Evolutionary conservation across 2,329 filamentous ascomycete genomes (phyloP), one percentile per base, ranked within the genome.

Genomic region (Aspergillus fijiensis): DNA sequence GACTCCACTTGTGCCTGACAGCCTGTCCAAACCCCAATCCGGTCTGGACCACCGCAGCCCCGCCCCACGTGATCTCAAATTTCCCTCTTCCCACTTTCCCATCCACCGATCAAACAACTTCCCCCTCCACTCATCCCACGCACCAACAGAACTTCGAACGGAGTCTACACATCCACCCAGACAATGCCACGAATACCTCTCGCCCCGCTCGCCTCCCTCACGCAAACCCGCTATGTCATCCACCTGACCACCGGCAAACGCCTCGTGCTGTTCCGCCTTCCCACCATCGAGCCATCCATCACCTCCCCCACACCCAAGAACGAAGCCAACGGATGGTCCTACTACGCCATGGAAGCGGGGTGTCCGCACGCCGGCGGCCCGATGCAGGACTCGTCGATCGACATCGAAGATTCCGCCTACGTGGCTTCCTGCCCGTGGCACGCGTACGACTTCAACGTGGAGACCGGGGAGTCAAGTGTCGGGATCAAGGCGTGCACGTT

Each of bases 391-490:
- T 78, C 79, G 0, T 72, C 76, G 7, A 74, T 81, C 25, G 79
- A 81, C 57, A 81, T 81, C 56, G 79, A 81, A 60, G 79, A 81
- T 60, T 80, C 79, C 0, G 77, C 77, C 1, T 81, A 81, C 61
- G 68, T 81, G 25, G 78, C 74, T 19, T 80, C 79, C 1, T 81
- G 79, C 60, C 79, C 79, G 14, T 81, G 79, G 79, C 79, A 81
- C 66, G 79, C 79, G 2, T 81, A 81, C 63, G 79, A 81, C 64
- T 81, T 81, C 62, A 81, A 81, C 58, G 77, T 81, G 59, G 78
- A 81, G 67, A 81, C 79, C 0, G 79, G 79, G 57, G 77, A 80
- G 68, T 81, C 79, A 6, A 81, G 79, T 61, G 77, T 80, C 19
- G 79, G 79, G 11, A 73, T 81, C 60, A 80, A 79, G 66, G 73